phyloP scores from a whole-genome alignment of 2,329 filamentous ascomycete species.

The Hypoxylon sp. region DNA sequence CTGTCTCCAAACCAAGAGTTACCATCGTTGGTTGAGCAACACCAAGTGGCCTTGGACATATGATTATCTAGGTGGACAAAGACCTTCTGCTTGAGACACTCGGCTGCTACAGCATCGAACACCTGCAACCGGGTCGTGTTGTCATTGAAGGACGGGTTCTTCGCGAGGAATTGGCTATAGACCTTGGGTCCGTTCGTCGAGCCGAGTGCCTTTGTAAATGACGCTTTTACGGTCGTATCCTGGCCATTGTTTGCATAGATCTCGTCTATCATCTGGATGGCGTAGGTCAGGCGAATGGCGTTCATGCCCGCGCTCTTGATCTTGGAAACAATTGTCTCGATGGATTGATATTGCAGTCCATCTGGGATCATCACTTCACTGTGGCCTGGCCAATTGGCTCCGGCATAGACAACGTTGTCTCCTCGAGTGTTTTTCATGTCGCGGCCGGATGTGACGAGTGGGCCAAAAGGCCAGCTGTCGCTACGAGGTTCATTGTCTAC shows the following conservation, averaged over 20 bases:
- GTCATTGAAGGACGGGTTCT: constrained; percentile 70
- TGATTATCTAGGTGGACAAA: constrained; percentile 74
- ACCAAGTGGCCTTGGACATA: constrained; percentile 71
- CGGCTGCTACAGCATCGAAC: constrained; percentile 74
- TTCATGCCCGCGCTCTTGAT: constrained; percentile 75
- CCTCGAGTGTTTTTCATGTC: constrained; percentile 62
- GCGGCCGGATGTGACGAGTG: constrained; percentile 58
- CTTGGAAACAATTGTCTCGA: constrained; percentile 67
- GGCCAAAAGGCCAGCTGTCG: constrained; percentile 52
- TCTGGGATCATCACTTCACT: constrained; percentile 76
- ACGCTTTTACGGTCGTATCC: constrained; percentile 63
- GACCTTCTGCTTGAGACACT: constrained; percentile 68
- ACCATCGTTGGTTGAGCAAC: constrained; percentile 67
- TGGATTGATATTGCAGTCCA: constrained; percentile 73
- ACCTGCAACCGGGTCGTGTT: constrained; percentile 65
- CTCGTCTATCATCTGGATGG: constrained; percentile 75
- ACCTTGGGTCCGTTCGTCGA: constrained; percentile 66
- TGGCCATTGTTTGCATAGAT: constrained; percentile 64
- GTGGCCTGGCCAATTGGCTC: constrained; percentile 74
- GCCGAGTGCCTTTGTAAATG: constrained; percentile 64
- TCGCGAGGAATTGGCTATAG: constrained; percentile 65
- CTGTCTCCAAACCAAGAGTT: constrained; percentile 74
- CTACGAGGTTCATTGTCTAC: constrained; percentile 33
- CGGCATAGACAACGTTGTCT: constrained; percentile 65
- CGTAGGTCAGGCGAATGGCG: constrained; percentile 73